A percentile compares a stretch with the other conserved stretches of the same genome.
Evolutionary conservation across 768 basidiomycete species (phyloP).

Genomic region (Leccinum uliginosum): DNA sequence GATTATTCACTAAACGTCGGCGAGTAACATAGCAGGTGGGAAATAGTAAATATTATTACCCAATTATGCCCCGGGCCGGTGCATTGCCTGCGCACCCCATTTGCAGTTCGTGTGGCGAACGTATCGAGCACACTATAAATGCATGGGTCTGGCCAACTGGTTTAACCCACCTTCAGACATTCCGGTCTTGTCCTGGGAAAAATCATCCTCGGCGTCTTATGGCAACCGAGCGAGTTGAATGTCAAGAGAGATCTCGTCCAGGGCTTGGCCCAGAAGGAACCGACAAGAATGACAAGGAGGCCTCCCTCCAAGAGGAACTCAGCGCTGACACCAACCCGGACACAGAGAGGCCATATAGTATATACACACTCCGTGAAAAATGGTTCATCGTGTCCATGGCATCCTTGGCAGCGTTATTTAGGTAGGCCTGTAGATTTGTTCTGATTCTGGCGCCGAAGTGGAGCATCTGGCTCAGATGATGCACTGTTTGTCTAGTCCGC

Average conservation of each 20-base stretch:
- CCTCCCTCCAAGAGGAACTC: neutral
- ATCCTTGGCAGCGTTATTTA: slow-evolving; percentile 60
- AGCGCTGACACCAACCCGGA: neutral
- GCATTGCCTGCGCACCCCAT: neutral
- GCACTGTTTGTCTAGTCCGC: slow-evolving; percentile 40
- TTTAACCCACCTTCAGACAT: neutral
- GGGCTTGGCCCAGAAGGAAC: neutral
- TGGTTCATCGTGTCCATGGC: slow-evolving; percentile 66
- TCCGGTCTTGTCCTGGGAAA: neutral
- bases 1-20: too few species aligned
- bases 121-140: neutral
- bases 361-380: slow-evolving; percentile 55
- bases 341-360: slow-evolving; percentile 34
- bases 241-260: neutral
- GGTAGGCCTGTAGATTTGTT: slow-evolving; percentile 32
- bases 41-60: too few species aligned
- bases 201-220: neutral
- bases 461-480: neutral
- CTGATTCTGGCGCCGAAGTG: neutral
- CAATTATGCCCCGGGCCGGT: too few species aligned
- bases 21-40: too few species aligned
- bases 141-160: neutral
- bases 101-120: neutral
- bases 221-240: neutral
- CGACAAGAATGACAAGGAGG: neutral